A percentile compares a stretch with the other conserved stretches of the same genome.
These are phyloP conservation scores for Dittrichia graveolens DNA, from an alignment of 129 eudicot genomes.

Conservation along the genomic window DNA sequence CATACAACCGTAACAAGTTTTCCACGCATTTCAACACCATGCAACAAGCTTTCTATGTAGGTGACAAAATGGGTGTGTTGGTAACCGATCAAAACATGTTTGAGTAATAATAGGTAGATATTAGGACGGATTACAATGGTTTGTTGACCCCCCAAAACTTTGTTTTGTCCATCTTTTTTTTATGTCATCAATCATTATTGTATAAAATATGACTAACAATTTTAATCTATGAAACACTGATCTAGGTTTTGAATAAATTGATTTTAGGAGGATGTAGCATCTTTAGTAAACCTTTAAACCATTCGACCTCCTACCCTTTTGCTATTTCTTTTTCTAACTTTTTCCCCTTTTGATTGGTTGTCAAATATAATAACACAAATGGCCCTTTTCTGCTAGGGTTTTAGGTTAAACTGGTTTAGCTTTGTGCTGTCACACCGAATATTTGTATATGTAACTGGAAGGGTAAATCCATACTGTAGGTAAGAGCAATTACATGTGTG, in stretches of 20 bases:
- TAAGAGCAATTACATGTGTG: neutral
- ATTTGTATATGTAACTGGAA: neutral
- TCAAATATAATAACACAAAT: neutral
- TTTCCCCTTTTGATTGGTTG: neutral
- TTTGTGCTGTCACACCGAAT: neutral
- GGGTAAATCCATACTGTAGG: neutral
- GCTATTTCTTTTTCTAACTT: neutral
- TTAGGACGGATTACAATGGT: neutral
- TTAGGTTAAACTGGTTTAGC: neutral
- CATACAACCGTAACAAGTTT: too few relatives aligned
- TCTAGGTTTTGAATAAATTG: neutral
- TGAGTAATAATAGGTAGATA: neutral
- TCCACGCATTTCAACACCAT: neutral
- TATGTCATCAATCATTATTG: neutral
- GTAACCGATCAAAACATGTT: neutral
- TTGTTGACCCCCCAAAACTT: slow-evolving; percentile 2
- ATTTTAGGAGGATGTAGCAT: neutral
- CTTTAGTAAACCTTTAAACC: neutral
- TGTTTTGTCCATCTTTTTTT: neutral
- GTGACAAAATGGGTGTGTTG: neutral
- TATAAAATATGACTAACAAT: neutral
- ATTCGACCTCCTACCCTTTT: neutral
- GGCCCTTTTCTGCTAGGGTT: neutral
- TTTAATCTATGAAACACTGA: neutral
- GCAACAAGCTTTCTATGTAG: neutral